Evolutionary conservation across 2,329 filamentous ascomycete genomes (phyloP).

Genomic region (Xylariaceae sp.): DNA sequence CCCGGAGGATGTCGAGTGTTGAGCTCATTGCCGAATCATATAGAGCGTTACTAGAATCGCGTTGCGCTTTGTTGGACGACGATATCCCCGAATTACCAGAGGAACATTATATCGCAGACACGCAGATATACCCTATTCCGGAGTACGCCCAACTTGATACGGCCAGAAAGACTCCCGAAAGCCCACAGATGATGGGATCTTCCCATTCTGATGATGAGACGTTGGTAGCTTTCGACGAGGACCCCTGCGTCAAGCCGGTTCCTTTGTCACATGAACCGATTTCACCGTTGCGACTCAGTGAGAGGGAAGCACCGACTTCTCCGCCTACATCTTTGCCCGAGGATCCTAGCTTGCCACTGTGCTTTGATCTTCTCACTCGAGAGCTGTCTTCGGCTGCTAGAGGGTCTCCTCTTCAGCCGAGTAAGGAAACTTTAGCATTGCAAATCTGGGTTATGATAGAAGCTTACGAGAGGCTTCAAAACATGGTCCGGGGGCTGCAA

Average conservation of each 20-base stretch:
- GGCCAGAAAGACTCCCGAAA: slow-evolving; percentile 20
- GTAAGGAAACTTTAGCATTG: slow-evolving; percentile 46
- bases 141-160: slow-evolving; percentile 4
- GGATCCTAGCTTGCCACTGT: slow-evolving; percentile 52
- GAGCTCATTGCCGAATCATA: slow-evolving; percentile 57
- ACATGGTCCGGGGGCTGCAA: slow-evolving; percentile 44
- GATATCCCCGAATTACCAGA: slow-evolving; percentile 31
- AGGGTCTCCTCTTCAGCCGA: slow-evolving; percentile 29
- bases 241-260: slow-evolving; percentile 51
- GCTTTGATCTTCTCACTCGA: slow-evolving; percentile 52
- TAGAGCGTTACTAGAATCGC: slow-evolving; percentile 47
- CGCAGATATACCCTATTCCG: neutral
- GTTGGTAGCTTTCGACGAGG: slow-evolving; percentile 50
- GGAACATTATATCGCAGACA: slow-evolving; percentile 1
- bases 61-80: slow-evolving; percentile 39
- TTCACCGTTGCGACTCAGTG: slow-evolving; percentile 34
- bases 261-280: slow-evolving; percentile 43
- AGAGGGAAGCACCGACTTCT: neutral
- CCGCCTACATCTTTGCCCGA: slow-evolving; percentile 27
- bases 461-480: slow-evolving; percentile 57
- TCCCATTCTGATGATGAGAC: slow-evolving; percentile 50
- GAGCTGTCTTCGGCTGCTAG: slow-evolving; percentile 50
- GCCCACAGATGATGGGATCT: slow-evolving; percentile 29
- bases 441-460: slow-evolving; percentile 63
- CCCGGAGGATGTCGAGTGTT: slow-evolving; percentile 45